Conservation (phyloP, 2,329 filamentous ascomycete genomes). For the Cladophialophora yegresii region DNA sequence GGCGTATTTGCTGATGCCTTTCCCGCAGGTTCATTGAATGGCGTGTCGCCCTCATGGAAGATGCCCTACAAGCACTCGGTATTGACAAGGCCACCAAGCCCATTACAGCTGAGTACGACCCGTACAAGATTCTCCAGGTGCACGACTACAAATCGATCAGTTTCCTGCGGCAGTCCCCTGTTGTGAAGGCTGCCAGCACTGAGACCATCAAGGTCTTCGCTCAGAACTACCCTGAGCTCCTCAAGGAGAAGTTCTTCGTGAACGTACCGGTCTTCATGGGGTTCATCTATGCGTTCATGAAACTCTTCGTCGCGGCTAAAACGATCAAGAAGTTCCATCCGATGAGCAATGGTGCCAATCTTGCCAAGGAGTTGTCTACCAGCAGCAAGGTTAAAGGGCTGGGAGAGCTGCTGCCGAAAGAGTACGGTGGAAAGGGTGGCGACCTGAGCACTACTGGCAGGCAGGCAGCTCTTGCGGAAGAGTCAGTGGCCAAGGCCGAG, state of each 20-base stretch:
- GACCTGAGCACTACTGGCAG: conserved; percentile 42
- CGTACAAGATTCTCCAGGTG: conserved; percentile 87
- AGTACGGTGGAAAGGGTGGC: conserved; percentile 76
- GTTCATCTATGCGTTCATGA: conserved; percentile 76
- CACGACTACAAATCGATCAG: conserved; percentile 90
- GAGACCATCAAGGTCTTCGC: conserved; percentile 81
- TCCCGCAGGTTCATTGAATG: conserved; percentile 75
- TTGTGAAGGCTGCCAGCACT: conserved; percentile 72
- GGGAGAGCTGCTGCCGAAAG: conserved; percentile 66
- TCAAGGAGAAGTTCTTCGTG: conserved; percentile 92
- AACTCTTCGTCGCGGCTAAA: conserved; percentile 71
- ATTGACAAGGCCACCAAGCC: conserved; percentile 67
- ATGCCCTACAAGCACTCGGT: conserved; percentile 73
- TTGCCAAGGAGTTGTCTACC: conserved; percentile 61
- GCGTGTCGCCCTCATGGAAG: conserved; percentile 88
- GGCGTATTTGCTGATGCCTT: conserved; percentile 3
- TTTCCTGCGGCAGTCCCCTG: conserved; percentile 78
- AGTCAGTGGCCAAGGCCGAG: not conserved
- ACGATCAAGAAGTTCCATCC: conserved; percentile 80
- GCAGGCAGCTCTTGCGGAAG: conserved; percentile 27
- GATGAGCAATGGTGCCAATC: conserved; percentile 69
- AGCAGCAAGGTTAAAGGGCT: conserved; percentile 45
- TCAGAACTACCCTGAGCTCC: conserved; percentile 82
- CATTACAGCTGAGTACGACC: conserved; percentile 74
- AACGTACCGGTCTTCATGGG: conserved; percentile 92